Evolutionary conservation across 2,329 filamentous ascomycete species (phyloP), one percentile per base, ranked within the genome.

Genomic region (Monilinia laxa): DNA sequence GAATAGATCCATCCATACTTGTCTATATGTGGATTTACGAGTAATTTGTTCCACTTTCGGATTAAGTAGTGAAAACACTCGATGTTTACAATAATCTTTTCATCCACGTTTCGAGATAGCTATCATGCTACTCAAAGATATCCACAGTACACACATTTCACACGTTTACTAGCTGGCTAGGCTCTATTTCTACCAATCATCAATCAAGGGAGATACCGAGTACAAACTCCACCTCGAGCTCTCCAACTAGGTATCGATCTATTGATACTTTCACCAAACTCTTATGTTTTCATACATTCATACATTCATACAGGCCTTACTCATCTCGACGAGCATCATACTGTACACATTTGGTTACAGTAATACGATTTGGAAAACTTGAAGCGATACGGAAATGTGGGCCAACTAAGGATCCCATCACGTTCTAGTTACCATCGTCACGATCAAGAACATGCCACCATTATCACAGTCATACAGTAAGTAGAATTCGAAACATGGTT

Each of bases 1-100:
- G 23, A 40, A 62, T 18, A 51, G 28, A 62, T 51, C 58, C 51
- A 62, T 51, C 58, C 38, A 62, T 60, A 60, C 58, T 60, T 60
- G 58, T 45, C 31, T 25, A 51, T 51, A 31, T 51, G 31, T 60
- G 58, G 58, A 51, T 59, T 49, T 49, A 20, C 20, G 18, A 16
- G 40, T 47, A n/a, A 51, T 23, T 20, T 35, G 57, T 49, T 49
- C 28, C 42, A 60, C 56, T 59, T 35, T 59, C 35, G 35, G 18
- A 53, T n/a, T 54, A 6, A 25, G 12, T 60, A 23, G n/a, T 35
- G 35, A 23, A 28, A 49, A 49, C 35, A 16, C 42, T 25, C 58
- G n/a, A 51, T 23, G n/a, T 38, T 51, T 47, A 18, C 57, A 51
- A 57, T 25, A 25, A 25, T 47, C 2, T 4, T n/a, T 9, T 47